Percentiles rank a stretch among this genome's conserved stretches.
Evolutionary conservation across 163 green algal species (phyloP).

Genomic region (Chlamydomonas reinhardtii): DNA sequence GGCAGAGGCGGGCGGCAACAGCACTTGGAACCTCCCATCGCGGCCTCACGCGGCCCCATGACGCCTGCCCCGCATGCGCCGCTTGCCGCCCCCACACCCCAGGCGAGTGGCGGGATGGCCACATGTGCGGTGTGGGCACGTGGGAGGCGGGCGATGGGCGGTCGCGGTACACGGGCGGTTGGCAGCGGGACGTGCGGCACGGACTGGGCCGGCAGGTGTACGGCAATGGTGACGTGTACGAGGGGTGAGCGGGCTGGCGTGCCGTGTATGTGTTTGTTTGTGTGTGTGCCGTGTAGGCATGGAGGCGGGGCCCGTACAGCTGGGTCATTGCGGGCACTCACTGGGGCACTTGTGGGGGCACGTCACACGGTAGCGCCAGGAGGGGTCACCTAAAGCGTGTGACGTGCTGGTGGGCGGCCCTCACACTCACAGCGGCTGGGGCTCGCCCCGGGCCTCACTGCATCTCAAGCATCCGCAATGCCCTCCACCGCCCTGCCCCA

Average conservation of each 20-base stretch:
- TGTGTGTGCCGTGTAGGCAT: no score
- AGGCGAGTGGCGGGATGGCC: slow-evolving; percentile 85
- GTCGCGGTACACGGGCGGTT: slow-evolving; percentile 85
- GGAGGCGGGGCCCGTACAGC: no score
- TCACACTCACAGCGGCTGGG: no score
- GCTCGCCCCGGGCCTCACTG: no score
- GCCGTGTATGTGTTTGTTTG: background rate
- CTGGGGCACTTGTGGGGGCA: no score
- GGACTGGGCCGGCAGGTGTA: slow-evolving; percentile 91
- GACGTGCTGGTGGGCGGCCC: background rate
- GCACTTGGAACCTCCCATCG: no score
- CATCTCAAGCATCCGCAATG: no score
- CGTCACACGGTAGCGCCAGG: no score
- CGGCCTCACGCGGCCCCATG: no score
- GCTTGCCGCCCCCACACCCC: background rate
- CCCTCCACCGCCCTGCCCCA: background rate
- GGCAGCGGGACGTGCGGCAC: slow-evolving; percentile 85
- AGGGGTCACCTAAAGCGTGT: no score
- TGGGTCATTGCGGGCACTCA: no score
- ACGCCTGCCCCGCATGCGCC: background rate
- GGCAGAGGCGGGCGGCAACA: no score
- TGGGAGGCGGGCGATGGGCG: slow-evolving; percentile 69
- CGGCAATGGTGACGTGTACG: slow-evolving; percentile 90
- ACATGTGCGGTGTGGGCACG: slow-evolving; percentile 90
- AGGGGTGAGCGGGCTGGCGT: slow-evolving; percentile 68